phyloP scores from a whole-genome alignment of 306 rosid genomes.

The Vachellia collinsii region DNA sequence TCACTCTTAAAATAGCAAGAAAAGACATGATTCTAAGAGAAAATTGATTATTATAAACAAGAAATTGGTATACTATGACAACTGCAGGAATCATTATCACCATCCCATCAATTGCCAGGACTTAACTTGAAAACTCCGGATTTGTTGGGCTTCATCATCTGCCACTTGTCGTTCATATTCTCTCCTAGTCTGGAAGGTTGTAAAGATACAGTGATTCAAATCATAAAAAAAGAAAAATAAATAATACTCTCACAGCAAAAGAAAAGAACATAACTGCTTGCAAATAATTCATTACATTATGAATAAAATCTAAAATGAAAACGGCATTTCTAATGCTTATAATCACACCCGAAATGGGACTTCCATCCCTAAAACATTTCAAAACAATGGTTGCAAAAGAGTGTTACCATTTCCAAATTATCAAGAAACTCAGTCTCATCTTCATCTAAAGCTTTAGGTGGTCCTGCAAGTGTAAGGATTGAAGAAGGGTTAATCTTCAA shows the following conservation, averaged over 20 bases:
- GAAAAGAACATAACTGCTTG: background rate
- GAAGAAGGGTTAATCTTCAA: conserved; percentile 25
- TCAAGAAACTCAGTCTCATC: conserved; percentile 97
- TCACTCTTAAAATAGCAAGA: conserved; percentile 15
- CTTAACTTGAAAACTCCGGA: conserved; percentile 77
- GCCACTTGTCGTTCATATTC: conserved; percentile 80
- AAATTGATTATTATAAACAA: background rate
- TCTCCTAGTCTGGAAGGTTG: conserved; percentile 63
- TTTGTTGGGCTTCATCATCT: conserved; percentile 72
- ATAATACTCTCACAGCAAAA: background rate
- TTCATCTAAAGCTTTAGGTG: conserved; percentile 95
- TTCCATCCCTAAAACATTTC: conserved; percentile 14
- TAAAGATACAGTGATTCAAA: conserved; percentile 5
- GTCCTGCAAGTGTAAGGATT: conserved; percentile 55
- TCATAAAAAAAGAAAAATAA: background rate
- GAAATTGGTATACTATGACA: background rate
- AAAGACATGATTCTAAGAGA: conserved; percentile 8
- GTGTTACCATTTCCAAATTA: conserved; percentile 60
- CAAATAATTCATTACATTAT: background rate
- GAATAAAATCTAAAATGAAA: conserved; percentile 8
- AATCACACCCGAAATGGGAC: background rate
- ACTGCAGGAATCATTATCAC: background rate
- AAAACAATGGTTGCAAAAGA: background rate
- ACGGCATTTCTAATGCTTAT: conserved; percentile 2
- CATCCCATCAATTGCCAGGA: conserved; percentile 19